Evolutionary conservation across 768 basidiomycete species (phyloP), one percentile per base, ranked within the genome.

Genomic region (Kwoniella bestiolae): DNA sequence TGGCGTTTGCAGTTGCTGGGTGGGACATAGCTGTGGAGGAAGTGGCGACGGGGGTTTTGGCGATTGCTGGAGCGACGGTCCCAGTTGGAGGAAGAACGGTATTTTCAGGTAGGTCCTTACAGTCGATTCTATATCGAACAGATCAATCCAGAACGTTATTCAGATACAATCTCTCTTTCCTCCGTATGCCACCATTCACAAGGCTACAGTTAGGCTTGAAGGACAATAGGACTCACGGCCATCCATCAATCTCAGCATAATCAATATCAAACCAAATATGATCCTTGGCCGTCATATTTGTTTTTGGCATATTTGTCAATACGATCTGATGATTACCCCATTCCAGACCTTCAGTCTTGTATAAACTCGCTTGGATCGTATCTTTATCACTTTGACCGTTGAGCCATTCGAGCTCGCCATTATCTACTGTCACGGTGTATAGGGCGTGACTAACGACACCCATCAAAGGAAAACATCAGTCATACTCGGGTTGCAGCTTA

Each of bases 311-410:
- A 61, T 57, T 67, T 5, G 34, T 56, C 16, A 67, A 26, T 11
- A 62, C 60, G 11, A 67, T 52, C 55, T 56, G 55, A 52, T 67
- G 66, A 34, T 56, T 52, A 23, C 55, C 60, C 59, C 59, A 51
- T 25, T 41, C 35, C 8, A 67, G 25, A 5, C 59, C 60, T 46
- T 57, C n/a, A 8, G 60, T 62, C 25, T 46, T 41, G 32, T 31
- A 57, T 1, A 67, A 35, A 3, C 35, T 41, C 18, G 60, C 38
- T 32, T 46, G 55, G 55, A 61, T 62, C 29, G 47, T 44, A 38
- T 41, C 23, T 8, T 55, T 46, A 3, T 46, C 59, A 12, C 56
- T 51, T 32, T 56, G 62, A 25, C 66, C 66, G 18, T 51, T 53
- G 16, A 29, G 25, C 51, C 52, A 67, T 38, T 45, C 23, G n/a